Conservation (phyloP, 768 basidiomycete genomes). For the Suillus cothurnatus region DNA sequence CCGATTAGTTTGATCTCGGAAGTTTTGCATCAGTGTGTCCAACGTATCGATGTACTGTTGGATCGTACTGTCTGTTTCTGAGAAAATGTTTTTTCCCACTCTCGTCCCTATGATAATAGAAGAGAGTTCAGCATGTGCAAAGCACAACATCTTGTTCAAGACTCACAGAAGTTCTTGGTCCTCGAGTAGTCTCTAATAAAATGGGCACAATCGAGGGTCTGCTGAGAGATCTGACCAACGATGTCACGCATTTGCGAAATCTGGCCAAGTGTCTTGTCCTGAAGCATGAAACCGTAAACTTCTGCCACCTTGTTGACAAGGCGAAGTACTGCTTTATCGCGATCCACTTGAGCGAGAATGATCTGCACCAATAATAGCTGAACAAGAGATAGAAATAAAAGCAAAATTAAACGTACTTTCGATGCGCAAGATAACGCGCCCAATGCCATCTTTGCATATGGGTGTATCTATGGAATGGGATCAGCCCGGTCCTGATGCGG, state of each 20-base stretch:
- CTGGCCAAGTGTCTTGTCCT: constrained; percentile 1
- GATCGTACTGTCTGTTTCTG: not conserved
- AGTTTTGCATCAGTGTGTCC: constrained; percentile 8
- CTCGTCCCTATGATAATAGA: not conserved
- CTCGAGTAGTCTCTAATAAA: constrained; percentile 11
- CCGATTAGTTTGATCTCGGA: constrained; percentile 4
- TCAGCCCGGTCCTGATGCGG: not conserved
- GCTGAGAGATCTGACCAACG: constrained; percentile 3
- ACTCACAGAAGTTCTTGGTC: constrained; percentile 12
- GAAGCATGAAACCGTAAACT: constrained; percentile 9
- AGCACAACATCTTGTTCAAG: not conserved
- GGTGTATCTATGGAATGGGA: constrained; percentile 3
- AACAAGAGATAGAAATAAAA: not conserved
- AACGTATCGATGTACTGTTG: not conserved
- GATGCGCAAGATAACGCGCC: constrained; percentile 5
- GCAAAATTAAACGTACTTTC: not conserved
- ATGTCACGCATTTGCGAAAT: not conserved
- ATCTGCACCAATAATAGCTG: not conserved
- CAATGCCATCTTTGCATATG: constrained; percentile 11
- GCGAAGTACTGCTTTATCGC: not conserved
- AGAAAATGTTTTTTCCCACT: not conserved
- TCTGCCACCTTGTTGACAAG: constrained; percentile 8
- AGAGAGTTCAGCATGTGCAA: not conserved
- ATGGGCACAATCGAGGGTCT: constrained; percentile 9
- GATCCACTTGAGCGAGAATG: constrained; percentile 7